phyloP scores from a whole-genome alignment of 2,329 filamentous ascomycete genomes.

The Pseudocercospora macadamiae region DNA sequence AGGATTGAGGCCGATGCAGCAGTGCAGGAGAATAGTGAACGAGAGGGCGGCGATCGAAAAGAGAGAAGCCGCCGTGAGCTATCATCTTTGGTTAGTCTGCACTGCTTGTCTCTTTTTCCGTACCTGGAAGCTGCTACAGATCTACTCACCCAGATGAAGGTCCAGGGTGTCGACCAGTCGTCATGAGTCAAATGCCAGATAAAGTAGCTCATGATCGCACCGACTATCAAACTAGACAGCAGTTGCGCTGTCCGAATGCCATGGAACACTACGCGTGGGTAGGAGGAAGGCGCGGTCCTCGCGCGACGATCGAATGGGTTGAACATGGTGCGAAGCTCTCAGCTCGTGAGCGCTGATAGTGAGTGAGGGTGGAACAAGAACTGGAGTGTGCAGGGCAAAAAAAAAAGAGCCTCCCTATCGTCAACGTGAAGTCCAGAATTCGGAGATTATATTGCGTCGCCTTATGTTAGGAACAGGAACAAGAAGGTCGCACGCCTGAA shows the following conservation, averaged over 20 bases:
- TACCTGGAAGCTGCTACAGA: neutral
- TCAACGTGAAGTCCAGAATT: no score
- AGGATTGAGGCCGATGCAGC: slow-evolving; percentile 56
- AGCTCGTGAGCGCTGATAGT: neutral
- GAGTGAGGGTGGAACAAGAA: neutral
- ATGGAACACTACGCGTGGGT: slow-evolving; percentile 50
- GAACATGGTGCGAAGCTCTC: slow-evolving; percentile 20
- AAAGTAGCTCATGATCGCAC: slow-evolving; percentile 59
- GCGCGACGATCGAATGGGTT: slow-evolving; percentile 33
- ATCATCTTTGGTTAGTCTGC: no score
- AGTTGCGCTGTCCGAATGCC: slow-evolving; percentile 46
- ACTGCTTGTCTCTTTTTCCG: neutral
- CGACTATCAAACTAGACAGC: slow-evolving; percentile 53
- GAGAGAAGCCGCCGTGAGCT: slow-evolving; percentile 57
- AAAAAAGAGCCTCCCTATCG: neutral
- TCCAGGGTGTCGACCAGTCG: slow-evolving; percentile 59
- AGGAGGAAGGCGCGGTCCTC: slow-evolving; percentile 49
- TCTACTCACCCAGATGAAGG: slow-evolving; percentile 60
- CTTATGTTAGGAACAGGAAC: neutral
- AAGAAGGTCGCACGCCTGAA: neutral
- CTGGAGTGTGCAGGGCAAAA: neutral
- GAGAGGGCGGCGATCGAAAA: slow-evolving; percentile 55
- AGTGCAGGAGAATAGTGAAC: slow-evolving; percentile 56
- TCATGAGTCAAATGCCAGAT: slow-evolving; percentile 57
- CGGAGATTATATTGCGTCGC: no score